Base-by-base conservation (phyloP, 768 basidiomycete genomes). In the Hysterangium stoloniferum region DNA sequence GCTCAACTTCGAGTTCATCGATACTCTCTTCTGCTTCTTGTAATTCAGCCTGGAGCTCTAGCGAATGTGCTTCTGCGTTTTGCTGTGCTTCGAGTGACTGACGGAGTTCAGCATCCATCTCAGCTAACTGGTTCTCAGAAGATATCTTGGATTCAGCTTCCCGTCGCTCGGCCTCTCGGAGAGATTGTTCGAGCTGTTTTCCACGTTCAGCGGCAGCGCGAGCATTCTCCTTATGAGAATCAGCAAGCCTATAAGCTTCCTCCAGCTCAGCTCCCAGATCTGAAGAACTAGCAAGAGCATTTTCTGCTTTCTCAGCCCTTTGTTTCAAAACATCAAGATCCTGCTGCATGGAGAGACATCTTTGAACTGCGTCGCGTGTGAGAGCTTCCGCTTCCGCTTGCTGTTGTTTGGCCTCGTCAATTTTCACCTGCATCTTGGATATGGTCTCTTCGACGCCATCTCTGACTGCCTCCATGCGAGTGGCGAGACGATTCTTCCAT, bases 381-480 rank as follows among this genome's bases (percentile, higher is more conserved):
- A 66, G 38, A 64, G 56, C 60, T 59, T 74, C 61, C 20, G 64
- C 66, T 0, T 69, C 68, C 3, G 68, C 64, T 32, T 25, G n/a
- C 24, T 43, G 17, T 57, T 56, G 66, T 58, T 85, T 82, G 0
- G 84, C 77, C 31, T 66, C 69, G 36, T 66, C 68, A 2, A 77
- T 58, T 56, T 76, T 80, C 54, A 58, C 57, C 65, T 88, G 84
- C 52, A 91, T 64, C 44, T 79, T 77, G n/a, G 66, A 65, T 17
- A 91, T 70, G 51, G 89, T 82, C 7, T 67, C 77, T 32, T 77
- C 75, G 24, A 86, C 86, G 4, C 82, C 84, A 44, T 68, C 69
- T 62, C 88, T 81, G 7, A 86, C 82, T 52, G 86, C 85, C 7
- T 56, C 58, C 78, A 89, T 85, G 40, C 83, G 72, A 52, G 86